Base-by-base conservation (phyloP, 768 basidiomycete species). In the Kwoniella botswanensis region DNA sequence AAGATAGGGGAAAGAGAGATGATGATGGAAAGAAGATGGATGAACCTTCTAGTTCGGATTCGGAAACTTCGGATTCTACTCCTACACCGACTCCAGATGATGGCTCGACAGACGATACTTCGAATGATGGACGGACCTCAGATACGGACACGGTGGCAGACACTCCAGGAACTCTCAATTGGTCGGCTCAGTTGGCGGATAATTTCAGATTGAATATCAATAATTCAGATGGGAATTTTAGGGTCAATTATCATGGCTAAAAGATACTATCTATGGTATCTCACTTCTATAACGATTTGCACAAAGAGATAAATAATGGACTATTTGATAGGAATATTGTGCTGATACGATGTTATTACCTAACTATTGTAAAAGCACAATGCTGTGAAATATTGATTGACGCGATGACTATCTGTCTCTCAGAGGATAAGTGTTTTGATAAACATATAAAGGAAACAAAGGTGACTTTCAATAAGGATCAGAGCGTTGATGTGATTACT, bases 141-240 rank as follows among this genome's bases (percentile, higher is more conserved):
- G 13, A 18, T 21, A 62, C 60, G 10, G 17, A n/a, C 21, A 18
- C 41, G 35, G 42, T 10, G 35, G 13, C 1, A 24, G 22, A 17
- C 2, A 35, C 12, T 3, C 21, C 44, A 0, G 12, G 11, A 13
- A 24, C 18, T 1, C 22, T 54, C 0, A 54, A 53, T 52, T 52
- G 46, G 62, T 63, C 62, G 0, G 62, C 44, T 35, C 22, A 54
- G 22, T 52, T 63, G 21, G 13, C 62, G 1, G 50, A 63, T 63
- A 46, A 63, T 17, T 63, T 63, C 13, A 53, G 24, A 17, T 63
- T 63, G 50, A 43, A 43, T 26, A 54, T 63, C 10, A 53, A 21
- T 9, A 63, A 63, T 54, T 24, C 62, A 29, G 46, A 63, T 24
- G 50, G 50, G 18, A 9, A 22, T 18, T 63, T 43, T 18, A 63